Conservation (phyloP, 805 yeast species). For the Torulaspora quercuum region DNA sequence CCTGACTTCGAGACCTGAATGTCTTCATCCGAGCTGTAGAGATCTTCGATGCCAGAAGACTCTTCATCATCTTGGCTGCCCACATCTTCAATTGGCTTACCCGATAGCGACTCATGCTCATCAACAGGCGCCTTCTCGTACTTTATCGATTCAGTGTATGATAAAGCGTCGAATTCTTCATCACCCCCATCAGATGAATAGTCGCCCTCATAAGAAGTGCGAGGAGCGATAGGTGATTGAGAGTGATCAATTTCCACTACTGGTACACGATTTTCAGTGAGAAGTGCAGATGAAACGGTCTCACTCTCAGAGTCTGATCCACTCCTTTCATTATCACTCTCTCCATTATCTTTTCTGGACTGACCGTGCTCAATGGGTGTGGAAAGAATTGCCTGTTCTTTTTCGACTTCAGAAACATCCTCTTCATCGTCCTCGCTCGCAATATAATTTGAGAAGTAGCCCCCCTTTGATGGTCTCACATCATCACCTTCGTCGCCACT, state of each 20-base stretch:
- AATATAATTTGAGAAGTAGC: constrained; percentile 23
- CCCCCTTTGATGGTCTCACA: constrained; percentile 22
- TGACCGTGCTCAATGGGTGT: not conserved
- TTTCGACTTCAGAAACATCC: not conserved
- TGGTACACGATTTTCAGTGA: too few species aligned
- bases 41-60: constrained; percentile 18
- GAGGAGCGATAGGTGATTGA: not conserved
- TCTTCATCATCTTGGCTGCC: constrained; percentile 16
- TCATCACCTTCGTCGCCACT: constrained; percentile 22
- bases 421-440: constrained; percentile 12
- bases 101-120: not conserved
- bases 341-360: not conserved
- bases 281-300: not conserved
- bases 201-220: constrained; percentile 4
- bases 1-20: constrained; percentile 27
- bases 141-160: constrained; percentile 23
- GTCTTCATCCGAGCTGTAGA: constrained; percentile 12
- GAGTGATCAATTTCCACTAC: too few species aligned
- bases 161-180: constrained; percentile 24
- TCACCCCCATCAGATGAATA: constrained; percentile 12
- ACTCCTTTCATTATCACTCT: too few species aligned
- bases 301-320: not conserved
- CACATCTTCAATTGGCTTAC: constrained; percentile 12
- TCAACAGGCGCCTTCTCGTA: constrained; percentile 15
- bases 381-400: too few species aligned